Evolutionary conservation across 78 protist genomes (phyloP).

Genomic region (Dictyostelium brefeldianum): DNA sequence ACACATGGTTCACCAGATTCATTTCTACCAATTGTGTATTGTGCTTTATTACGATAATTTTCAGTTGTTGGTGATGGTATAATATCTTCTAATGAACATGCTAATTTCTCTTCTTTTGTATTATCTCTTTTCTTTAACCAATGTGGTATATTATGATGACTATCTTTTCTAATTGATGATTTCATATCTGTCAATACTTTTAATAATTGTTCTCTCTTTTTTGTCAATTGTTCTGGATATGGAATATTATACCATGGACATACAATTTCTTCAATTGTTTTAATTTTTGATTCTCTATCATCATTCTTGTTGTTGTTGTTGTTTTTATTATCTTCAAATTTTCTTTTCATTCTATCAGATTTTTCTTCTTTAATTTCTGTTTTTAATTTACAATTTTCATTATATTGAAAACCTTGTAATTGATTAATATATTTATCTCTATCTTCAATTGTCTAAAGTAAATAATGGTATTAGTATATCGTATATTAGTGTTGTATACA

Average conservation of each 20-base stretch:
- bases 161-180: conserved; percentile 27
- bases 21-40: conserved; percentile 62
- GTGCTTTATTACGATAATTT: conserved; percentile 58
- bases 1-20: conserved; percentile 24
- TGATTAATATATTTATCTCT: background rate
- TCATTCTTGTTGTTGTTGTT: background rate
- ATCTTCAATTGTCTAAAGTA: background rate
- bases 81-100: conserved; percentile 57
- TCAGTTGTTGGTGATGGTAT: conserved; percentile 33
- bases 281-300: conserved; percentile 1
- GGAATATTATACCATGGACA: conserved; percentile 64
- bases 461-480: background rate
- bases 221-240: conserved; percentile 58
- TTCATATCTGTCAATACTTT: background rate
- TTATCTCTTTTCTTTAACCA: conserved; percentile 26
- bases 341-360: conserved; percentile 29
- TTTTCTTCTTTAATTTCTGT: conserved; percentile 19
- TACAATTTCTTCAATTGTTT: conserved; percentile 44
- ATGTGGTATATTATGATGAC: background rate
- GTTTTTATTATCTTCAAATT: background rate
- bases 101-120: background rate
- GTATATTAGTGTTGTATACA: background rate
- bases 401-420: background rate
- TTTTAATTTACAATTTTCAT: conserved; percentile 7
- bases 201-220: background rate